Conservation (phyloP, 192 early-diverging fungal genomes). For the Coemansia sp. region DNA sequence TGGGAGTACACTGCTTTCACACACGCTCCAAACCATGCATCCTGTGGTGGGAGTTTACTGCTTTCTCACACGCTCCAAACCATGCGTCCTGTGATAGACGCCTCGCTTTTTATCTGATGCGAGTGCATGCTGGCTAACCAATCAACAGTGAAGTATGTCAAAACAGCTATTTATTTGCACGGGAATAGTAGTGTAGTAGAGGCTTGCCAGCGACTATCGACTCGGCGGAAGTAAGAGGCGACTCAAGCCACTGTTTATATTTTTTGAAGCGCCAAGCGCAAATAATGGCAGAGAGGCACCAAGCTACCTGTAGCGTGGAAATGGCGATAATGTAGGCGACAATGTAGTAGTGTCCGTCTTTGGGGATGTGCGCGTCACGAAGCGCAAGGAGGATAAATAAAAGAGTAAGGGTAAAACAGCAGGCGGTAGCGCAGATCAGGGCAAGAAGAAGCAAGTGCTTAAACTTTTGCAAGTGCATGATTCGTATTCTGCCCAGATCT, state of each 20-base stretch:
- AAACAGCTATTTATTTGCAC: background rate
- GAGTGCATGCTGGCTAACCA: too few relatives aligned
- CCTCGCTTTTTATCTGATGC: too few relatives aligned
- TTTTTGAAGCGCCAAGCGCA: slow-evolving; percentile 23
- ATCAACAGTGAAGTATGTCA: too few relatives aligned
- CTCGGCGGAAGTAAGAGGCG: background rate
- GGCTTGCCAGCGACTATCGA: background rate
- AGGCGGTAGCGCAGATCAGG: slow-evolving; percentile 27
- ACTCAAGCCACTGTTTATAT: slow-evolving; percentile 11
- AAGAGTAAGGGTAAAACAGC: slow-evolving; percentile 21
- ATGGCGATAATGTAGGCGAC: slow-evolving; percentile 7
- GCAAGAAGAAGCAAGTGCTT: slow-evolving; percentile 22
- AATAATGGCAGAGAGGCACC: slow-evolving; percentile 9
- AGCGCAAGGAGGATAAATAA: slow-evolving; percentile 23
- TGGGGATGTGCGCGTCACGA: slow-evolving; percentile 9
- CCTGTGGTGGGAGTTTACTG: too few relatives aligned
- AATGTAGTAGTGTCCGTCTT: background rate
- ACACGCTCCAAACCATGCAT: too few relatives aligned
- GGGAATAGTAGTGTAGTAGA: background rate
- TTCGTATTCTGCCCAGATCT: slow-evolving; percentile 9
- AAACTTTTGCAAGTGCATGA: slow-evolving; percentile 19
- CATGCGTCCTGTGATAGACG: too few relatives aligned
- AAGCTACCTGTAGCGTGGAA: background rate
- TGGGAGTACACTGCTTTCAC: too few relatives aligned
- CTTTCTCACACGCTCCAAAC: too few relatives aligned